Evolutionary conservation across 1,139 yeast genomes (phyloP), one percentile per base, ranked within the genome.

Genomic region (Zygosaccharomyces pseudobailii): DNA sequence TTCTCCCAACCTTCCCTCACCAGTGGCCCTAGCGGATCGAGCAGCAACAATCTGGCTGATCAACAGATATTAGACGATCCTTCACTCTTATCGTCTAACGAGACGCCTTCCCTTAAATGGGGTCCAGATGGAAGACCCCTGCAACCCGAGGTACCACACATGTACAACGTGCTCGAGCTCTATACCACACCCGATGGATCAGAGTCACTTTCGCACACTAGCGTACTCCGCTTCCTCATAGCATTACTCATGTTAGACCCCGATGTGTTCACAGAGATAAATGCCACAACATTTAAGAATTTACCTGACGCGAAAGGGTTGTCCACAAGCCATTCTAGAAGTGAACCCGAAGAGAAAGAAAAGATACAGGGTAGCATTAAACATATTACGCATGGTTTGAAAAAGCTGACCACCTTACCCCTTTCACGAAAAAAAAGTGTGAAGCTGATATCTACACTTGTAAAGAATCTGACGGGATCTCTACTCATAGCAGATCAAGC

Each of bases 401-500:
- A 53, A 45, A 58, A 52, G 39, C 45, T 60, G 19, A 56, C 60
- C 3, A 47, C 52, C 2, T 32, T 59, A 23, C 54, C 52, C n/a
- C 36, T 46, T 6, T 45, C 57, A 10, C 56, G 51, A 42, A 55
- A 50, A 22, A 57, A 54, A 39, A 39, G 52, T 3, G 35, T 52
- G 4, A 64, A 61, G 44, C 59, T 62, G 44, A 45, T 66, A 31
- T 53, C 55, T 13, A 46, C 56, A 34, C 32, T 66, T 4, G 32
- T 65, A 27, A 63, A 58, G 35, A 61, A 62, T 33, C 45, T 64
- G 6, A 57, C 55, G 25, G 64, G 63, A 1, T 45, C 57, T 3
- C 55, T 55, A 6, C 20, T 53, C 9, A 57, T 60, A 2, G 54
- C 66, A 10, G 67, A 63, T 31, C 51, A 45, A 30, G 55, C 67